phyloP scores from a whole-genome alignment of 352 stramenopile genomes.

The Phytopythium aichiense region DNA sequence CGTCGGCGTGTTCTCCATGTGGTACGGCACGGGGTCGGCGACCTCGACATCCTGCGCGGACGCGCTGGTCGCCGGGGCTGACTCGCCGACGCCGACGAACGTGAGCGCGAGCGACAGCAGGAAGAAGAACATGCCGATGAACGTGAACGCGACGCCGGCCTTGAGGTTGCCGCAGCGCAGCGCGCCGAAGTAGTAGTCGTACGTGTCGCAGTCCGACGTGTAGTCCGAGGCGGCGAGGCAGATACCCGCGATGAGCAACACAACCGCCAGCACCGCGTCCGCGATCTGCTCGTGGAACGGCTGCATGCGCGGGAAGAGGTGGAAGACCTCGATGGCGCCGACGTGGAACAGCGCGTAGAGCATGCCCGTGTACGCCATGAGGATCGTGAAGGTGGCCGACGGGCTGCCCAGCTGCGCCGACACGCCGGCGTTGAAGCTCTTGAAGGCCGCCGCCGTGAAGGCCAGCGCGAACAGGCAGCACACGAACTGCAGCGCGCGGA shows the following conservation, averaged over 20 bases:
- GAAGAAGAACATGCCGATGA: constrained; percentile 47
- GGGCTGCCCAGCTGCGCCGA: constrained; percentile 21
- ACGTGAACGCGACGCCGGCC: constrained; percentile 45
- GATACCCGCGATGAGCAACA: constrained; percentile 54
- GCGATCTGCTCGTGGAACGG: constrained; percentile 20
- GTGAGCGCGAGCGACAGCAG: constrained; percentile 30
- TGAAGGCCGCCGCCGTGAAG: constrained; percentile 38
- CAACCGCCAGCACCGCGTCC: constrained; percentile 29
- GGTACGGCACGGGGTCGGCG: constrained; percentile 22
- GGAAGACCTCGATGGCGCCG: constrained; percentile 37
- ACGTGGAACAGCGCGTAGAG: constrained; percentile 51
- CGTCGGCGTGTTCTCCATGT: constrained; percentile 24
- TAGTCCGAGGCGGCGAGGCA: constrained; percentile 46
- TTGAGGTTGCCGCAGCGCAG: constrained; percentile 55
- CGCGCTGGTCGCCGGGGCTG: neutral
- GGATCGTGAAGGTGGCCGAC: constrained; percentile 41
- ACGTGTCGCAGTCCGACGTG: constrained; percentile 33
- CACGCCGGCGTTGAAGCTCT: constrained; percentile 23
- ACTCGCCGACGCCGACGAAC: constrained; percentile 18
- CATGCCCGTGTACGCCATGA: constrained; percentile 61
- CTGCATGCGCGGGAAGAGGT: constrained; percentile 16
- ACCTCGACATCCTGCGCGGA: constrained; percentile 12
- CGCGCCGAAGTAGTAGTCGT: constrained; percentile 3
- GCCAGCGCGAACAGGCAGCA: constrained; percentile 52
- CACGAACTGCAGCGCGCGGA: constrained; percentile 48